phyloP scores from a whole-genome alignment of 495 filamentous ascomycete species.

The Aspergillus conjunctus region DNA sequence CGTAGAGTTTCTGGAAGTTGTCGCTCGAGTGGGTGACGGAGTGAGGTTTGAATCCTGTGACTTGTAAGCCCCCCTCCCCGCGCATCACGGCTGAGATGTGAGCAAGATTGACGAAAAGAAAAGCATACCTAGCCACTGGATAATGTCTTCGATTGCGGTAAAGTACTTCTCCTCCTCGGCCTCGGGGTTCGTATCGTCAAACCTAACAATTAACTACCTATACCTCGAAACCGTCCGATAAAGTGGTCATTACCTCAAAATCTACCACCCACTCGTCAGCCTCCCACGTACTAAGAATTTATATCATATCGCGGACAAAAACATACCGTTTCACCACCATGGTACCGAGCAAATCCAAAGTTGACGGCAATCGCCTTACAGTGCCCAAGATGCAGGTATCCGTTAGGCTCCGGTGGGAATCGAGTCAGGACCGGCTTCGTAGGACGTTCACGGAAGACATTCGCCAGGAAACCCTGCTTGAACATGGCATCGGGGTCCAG shows the following conservation, averaged over 20 bases:
- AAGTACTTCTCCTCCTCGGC: conserved; percentile 81
- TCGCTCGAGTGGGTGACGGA: conserved; percentile 80
- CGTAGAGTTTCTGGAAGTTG: conserved; percentile 85
- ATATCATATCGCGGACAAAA: neutral
- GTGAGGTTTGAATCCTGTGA: conserved; percentile 64
- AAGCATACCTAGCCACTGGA: conserved; percentile 66
- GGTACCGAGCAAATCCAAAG: conserved; percentile 89
- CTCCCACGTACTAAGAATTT: neutral
- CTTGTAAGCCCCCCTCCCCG: conserved; percentile 1
- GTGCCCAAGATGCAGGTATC: conserved; percentile 83
- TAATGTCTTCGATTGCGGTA: conserved; percentile 73
- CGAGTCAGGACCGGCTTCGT: conserved; percentile 67
- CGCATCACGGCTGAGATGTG: no score
- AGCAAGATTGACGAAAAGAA: no score
- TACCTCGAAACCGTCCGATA: neutral
- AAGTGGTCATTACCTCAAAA: conserved; percentile 9
- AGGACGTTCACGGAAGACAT: conserved; percentile 77
- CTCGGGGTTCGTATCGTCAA: conserved; percentile 85
- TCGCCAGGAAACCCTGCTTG: conserved; percentile 78
- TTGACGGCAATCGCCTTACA: conserved; percentile 97
- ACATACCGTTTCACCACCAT: conserved; percentile 59
- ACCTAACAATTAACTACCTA: conserved; percentile 60
- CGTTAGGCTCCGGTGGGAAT: conserved; percentile 88
- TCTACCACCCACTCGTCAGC: conserved; percentile 8
- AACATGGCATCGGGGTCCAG: conserved; percentile 76